phyloP scores from a whole-genome alignment of 2,329 filamentous ascomycete species.

The Didymella pomorum region DNA sequence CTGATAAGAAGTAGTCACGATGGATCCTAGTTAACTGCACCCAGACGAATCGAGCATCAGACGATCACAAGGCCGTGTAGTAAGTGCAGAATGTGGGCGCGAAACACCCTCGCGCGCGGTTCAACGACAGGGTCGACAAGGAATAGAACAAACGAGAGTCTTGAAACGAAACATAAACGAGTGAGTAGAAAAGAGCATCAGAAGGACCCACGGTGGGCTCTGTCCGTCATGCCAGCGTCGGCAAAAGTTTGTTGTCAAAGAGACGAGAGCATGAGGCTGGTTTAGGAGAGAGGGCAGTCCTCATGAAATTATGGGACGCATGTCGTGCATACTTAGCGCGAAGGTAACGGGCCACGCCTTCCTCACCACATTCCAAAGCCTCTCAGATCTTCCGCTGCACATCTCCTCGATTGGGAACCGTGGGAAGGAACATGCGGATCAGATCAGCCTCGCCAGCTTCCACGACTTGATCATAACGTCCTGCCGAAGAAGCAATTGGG shows the following conservation, averaged over 20 bases:
- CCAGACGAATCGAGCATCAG: constrained; percentile 47
- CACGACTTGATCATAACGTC: neutral
- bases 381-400: constrained; percentile 17
- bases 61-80: constrained; percentile 45
- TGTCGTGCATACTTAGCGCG: constrained; percentile 23
- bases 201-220: constrained; percentile 39
- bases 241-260: constrained; percentile 29
- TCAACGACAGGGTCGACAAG: constrained; percentile 39
- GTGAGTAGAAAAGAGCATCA: constrained; percentile 38
- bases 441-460: neutral
- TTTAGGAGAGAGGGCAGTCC: constrained; percentile 29
- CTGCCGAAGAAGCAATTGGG: constrained; percentile 1
- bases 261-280: constrained; percentile 36
- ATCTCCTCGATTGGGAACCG: constrained; percentile 9
- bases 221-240: constrained; percentile 43
- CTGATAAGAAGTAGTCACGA: constrained; percentile 44
- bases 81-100: constrained; percentile 43
- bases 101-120: constrained; percentile 40
- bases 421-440: neutral
- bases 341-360: constrained; percentile 18
- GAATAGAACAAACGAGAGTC: constrained; percentile 41
- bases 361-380: constrained; percentile 17
- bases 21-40: constrained; percentile 41
- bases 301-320: constrained; percentile 26
- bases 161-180: constrained; percentile 42